A percentile compares a stretch with the other conserved stretches of the same genome.
Evolutionary conservation across 2,329 filamentous ascomycete genomes (phyloP).

Genomic region (Venturia nashicola): DNA sequence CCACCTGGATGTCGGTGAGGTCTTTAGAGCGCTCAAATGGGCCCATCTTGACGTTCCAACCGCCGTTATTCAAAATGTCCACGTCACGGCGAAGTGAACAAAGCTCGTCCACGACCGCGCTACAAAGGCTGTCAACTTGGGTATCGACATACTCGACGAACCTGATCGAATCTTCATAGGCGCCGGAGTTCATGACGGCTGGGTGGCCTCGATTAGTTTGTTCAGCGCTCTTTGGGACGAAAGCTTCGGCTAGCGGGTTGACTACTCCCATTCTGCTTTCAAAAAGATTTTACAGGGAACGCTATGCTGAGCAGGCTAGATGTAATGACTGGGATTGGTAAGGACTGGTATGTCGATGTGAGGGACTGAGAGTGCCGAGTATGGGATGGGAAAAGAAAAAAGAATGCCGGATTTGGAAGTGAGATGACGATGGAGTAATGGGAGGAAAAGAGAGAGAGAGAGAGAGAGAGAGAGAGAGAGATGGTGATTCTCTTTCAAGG

Average conservation of each 20-base stretch:
- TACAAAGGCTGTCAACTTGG: neutral
- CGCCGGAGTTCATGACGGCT: neutral
- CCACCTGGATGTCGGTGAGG: neutral
- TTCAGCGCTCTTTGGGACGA: neutral
- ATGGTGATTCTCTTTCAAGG: neutral
- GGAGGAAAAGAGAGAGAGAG: neutral
- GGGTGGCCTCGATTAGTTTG: neutral
- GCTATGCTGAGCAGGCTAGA: neutral
- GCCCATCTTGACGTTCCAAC: conserved; percentile 15
- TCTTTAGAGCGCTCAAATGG: conserved; percentile 7
- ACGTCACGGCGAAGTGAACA: conserved; percentile 15
- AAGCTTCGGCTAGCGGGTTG: neutral
- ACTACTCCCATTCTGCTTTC: neutral
- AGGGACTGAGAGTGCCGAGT: neutral
- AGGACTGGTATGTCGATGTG: neutral
- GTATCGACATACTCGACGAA: neutral
- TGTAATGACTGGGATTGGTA: neutral
- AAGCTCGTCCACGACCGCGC: conserved; percentile 8
- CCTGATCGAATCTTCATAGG: neutral
- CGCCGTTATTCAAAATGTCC: conserved; percentile 15
- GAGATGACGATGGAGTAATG: neutral
- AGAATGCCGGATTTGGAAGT: neutral
- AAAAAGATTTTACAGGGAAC: neutral
- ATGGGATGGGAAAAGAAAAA: neutral
- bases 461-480: neutral